These are phyloP conservation scores for Sugiyamaella valdiviana DNA, from an alignment of 805 yeast genomes.

Conservation along the genomic window DNA sequence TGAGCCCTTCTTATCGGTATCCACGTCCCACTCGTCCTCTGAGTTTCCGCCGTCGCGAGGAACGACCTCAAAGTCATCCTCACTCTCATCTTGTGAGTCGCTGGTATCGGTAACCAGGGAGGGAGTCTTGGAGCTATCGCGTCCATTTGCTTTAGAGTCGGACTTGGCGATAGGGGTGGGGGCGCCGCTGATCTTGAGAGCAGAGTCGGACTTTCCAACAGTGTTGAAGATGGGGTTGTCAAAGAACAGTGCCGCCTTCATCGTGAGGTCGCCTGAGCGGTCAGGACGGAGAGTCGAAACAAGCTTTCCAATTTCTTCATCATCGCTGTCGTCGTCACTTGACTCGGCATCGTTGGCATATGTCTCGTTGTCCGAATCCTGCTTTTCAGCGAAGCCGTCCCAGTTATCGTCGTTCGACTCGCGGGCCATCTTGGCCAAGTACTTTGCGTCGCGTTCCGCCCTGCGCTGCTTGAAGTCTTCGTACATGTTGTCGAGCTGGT, in stretches of 20 bases:
- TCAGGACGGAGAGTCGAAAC: constrained; percentile 16
- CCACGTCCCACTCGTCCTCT: constrained; percentile 30
- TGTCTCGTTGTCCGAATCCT: constrained; percentile 23
- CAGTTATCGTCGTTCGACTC: constrained; percentile 31
- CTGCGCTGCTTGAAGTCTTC: constrained; percentile 48
- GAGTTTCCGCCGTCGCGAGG: constrained; percentile 29
- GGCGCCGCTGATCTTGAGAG: constrained; percentile 6
- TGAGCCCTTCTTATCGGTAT: constrained; percentile 25
- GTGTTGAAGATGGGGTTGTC: constrained; percentile 33
- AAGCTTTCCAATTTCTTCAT: constrained; percentile 16
- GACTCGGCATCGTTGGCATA: constrained; percentile 17
- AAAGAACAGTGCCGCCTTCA: constrained; percentile 35
- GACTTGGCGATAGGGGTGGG: constrained; percentile 18
- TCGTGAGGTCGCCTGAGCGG: constrained; percentile 26
- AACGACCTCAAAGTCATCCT: constrained; percentile 31
- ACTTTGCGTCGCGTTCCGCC: constrained; percentile 41
- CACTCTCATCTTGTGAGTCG: constrained; percentile 22
- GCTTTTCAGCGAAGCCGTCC: constrained; percentile 31
- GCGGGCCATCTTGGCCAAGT: constrained; percentile 45
- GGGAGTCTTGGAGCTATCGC: constrained; percentile 15
- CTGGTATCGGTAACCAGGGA: constrained; percentile 7
- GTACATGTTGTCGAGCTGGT: constrained; percentile 79
- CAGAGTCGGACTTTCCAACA: constrained; percentile 4
- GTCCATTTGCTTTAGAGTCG: constrained; percentile 16
- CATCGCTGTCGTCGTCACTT: constrained; percentile 19